A percentile compares a stretch with the other conserved stretches of the same genome.
phyloP scores from a whole-genome alignment of 306 rosid species.

The Malus fusca region DNA sequence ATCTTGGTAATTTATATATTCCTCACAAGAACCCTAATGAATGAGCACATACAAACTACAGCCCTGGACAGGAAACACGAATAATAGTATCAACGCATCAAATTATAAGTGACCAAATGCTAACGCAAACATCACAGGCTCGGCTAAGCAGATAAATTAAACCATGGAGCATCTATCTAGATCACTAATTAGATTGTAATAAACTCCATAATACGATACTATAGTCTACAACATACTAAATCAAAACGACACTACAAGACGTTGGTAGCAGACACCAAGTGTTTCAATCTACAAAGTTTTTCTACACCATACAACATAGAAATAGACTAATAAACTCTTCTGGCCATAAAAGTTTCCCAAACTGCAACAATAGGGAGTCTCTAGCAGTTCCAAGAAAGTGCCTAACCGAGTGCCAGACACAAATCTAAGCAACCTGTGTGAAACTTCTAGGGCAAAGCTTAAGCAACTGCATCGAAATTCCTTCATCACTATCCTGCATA shows the following conservation, averaged over 20 bases:
- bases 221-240: conserved; percentile 20
- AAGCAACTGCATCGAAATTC: conserved; percentile 31
- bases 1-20: not conserved
- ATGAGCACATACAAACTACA: not conserved
- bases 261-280: conserved; percentile 12
- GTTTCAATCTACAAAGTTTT: conserved; percentile 17
- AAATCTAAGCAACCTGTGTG: conserved; percentile 41
- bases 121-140: not conserved
- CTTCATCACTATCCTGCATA: conserved; percentile 38
- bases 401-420: conserved; percentile 29
- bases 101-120: not conserved
- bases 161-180: not conserved
- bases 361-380: conserved; percentile 13
- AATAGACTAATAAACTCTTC: conserved; percentile 27
- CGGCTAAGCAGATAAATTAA: not conserved
- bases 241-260: conserved; percentile 19
- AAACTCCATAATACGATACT: conserved; percentile 9
- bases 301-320: conserved; percentile 24
- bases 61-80: not conserved
- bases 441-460: conserved; percentile 37
- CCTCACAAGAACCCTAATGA: not conserved
- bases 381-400: conserved; percentile 29
- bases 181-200: conserved; percentile 9
- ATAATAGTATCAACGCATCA: not conserved
- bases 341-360: conserved; percentile 22